These are phyloP conservation scores for Vanrija pseudolonga DNA, from an alignment of 1,284 basidiomycete genomes.

Conservation along the genomic window DNA sequence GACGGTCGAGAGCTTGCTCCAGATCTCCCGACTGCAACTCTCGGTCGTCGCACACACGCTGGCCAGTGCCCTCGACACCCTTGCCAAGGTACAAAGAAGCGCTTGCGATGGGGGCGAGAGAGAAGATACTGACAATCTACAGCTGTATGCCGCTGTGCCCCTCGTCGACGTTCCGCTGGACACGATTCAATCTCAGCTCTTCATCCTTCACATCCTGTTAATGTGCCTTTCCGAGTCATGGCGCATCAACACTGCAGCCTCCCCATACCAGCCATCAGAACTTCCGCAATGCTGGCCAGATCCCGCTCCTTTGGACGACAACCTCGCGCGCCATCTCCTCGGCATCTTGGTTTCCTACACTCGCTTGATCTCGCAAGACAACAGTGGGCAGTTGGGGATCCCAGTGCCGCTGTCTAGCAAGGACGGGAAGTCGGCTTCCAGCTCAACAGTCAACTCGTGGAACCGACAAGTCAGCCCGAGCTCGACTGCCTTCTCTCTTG, in stretches of 20 bases:
- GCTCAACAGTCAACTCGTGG: conserved; percentile 18
- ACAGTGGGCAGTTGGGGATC: not conserved
- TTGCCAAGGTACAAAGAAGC: conserved; percentile 61
- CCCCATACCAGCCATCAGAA: conserved; percentile 17
- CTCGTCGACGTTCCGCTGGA: conserved; percentile 58
- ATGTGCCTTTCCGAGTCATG: conserved; percentile 73
- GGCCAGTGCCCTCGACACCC: conserved; percentile 66
- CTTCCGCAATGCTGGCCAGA: conserved; percentile 58
- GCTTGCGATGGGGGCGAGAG: too few species aligned
- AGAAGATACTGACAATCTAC: conserved; percentile 38
- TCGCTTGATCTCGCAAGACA: conserved; percentile 60
- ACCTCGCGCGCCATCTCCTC: conserved; percentile 78
- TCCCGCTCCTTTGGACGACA: conserved; percentile 74
- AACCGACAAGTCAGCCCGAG: conserved; percentile 10
- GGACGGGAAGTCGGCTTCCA: conserved; percentile 19
- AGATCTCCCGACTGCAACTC: conserved; percentile 68
- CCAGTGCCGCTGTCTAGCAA: conserved; percentile 20
- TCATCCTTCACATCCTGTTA: conserved; percentile 78
- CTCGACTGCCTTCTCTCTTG: conserved; percentile 21
- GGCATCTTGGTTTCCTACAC: conserved; percentile 77
- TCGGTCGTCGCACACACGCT: conserved; percentile 75
- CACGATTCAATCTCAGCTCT: conserved; percentile 82
- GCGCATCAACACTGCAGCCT: conserved; percentile 44
- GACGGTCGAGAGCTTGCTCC: conserved; percentile 71
- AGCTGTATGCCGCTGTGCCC: conserved; percentile 31